Conservation (phyloP, 2,329 filamentous ascomycete genomes). For the Colletotrichum abscissum region DNA sequence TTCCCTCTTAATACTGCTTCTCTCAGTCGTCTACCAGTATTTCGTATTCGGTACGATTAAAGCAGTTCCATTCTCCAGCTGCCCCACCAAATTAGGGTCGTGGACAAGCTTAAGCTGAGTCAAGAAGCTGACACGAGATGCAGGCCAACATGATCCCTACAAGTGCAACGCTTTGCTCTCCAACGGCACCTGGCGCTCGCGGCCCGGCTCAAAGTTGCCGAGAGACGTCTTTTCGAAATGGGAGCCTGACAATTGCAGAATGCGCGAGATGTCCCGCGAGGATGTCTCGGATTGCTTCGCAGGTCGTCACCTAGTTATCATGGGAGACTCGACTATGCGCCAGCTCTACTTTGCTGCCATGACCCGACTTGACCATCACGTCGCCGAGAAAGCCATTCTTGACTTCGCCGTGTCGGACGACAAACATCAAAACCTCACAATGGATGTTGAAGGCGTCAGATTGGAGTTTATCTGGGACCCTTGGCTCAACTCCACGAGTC, state of each 20-base stretch:
- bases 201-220: constrained; percentile 42
- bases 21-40: constrained; percentile 33
- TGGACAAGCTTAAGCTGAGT: background rate
- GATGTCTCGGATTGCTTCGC: constrained; percentile 65
- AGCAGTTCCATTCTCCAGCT: background rate
- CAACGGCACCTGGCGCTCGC: constrained; percentile 60
- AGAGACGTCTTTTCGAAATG: constrained; percentile 56
- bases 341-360: constrained; percentile 68
- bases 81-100: background rate
- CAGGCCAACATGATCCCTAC: constrained; percentile 55
- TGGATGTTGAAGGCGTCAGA: constrained; percentile 28
- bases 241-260: constrained; percentile 70
- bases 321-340: constrained; percentile 69
- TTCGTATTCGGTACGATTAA: constrained; percentile 14
- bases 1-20: constrained; percentile 28
- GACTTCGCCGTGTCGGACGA: constrained; percentile 31
- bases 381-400: constrained; percentile 25
- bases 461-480: constrained; percentile 68
- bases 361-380: constrained; percentile 27
- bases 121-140: constrained; percentile 1
- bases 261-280: constrained; percentile 64
- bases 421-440: constrained; percentile 30
- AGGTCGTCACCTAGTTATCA: constrained; percentile 65
- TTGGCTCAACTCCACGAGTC: constrained; percentile 60
- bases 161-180: constrained; percentile 64